Conservation (phyloP, 164 flowering plant genomes). For the Santalum album region DNA sequence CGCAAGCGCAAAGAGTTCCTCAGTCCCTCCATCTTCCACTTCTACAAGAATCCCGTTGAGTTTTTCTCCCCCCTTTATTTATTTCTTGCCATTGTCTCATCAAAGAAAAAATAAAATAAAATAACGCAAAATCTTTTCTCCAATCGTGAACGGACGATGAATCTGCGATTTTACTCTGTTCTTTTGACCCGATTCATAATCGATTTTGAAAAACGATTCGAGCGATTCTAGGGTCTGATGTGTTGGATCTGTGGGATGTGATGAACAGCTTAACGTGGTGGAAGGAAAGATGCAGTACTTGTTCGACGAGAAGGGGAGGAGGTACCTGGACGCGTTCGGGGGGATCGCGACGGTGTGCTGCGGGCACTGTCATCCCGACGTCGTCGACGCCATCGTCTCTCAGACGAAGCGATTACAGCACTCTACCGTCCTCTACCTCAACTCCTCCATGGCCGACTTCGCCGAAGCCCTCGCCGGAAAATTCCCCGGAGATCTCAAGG, state of each 20-base stretch:
- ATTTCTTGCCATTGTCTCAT: too few species aligned
- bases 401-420: slow-evolving; percentile 73
- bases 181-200: too few species aligned
- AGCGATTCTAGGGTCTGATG: too few species aligned
- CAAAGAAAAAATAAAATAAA: too few species aligned
- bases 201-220: too few species aligned
- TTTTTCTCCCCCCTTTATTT: too few species aligned
- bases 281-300: slow-evolving; percentile 94
- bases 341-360: slow-evolving; percentile 90
- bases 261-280: slow-evolving; percentile 60
- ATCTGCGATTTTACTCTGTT: too few species aligned
- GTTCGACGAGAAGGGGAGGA: slow-evolving; percentile 75
- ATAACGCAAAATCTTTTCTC: too few species aligned
- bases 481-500: slow-evolving; percentile 91
- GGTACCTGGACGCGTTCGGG: slow-evolving; percentile 87
- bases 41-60: slow-evolving; percentile 54
- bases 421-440: slow-evolving; percentile 76
- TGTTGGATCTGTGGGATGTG: not conserved
- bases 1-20: slow-evolving; percentile 59
- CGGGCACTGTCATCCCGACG: slow-evolving; percentile 94
- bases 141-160: too few species aligned
- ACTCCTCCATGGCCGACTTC: slow-evolving; percentile 71
- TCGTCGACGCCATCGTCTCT: slow-evolving; percentile 55
- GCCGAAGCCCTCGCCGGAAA: slow-evolving; percentile 89
- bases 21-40: slow-evolving; percentile 73